A percentile compares a stretch with the other conserved stretches of the same genome.
These are phyloP conservation scores for Inga oerstediana DNA, from an alignment of 306 rosid genomes.

Conservation along the genomic window DNA sequence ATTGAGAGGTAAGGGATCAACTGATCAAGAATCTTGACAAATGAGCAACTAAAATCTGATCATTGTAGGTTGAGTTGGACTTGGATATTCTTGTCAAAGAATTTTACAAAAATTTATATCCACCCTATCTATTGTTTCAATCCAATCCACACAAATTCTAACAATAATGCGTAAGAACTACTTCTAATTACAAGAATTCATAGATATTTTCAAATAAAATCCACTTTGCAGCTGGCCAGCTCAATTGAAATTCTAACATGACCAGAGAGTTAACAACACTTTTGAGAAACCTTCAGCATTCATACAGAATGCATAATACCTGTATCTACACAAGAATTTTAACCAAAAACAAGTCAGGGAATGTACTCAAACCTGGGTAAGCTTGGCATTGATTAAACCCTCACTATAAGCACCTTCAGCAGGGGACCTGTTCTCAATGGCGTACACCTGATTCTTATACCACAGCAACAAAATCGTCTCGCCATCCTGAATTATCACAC, in stretches of 20 bases:
- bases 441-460: constrained; percentile 79
- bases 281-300: background rate
- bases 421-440: constrained; percentile 90
- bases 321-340: background rate
- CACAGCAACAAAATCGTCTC: constrained; percentile 77
- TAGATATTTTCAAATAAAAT: background rate
- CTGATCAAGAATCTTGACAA: background rate
- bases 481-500: constrained; percentile 80
- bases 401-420: constrained; percentile 97
- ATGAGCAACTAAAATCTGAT: background rate
- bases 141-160: background rate
- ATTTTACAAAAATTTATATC: background rate
- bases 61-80: background rate
- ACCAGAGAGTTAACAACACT: background rate
- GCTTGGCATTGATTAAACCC: constrained; percentile 91
- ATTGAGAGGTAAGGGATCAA: background rate
- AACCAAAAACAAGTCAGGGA: background rate
- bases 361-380: constrained; percentile 62
- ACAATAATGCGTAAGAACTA: background rate
- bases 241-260: background rate
- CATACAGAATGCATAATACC: background rate
- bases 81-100: background rate
- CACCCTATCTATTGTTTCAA: background rate
- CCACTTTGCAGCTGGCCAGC: background rate
- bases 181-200: background rate